Evolutionary conservation across 768 basidiomycete genomes (phyloP).

Genomic region (Trametes cingulata): DNA sequence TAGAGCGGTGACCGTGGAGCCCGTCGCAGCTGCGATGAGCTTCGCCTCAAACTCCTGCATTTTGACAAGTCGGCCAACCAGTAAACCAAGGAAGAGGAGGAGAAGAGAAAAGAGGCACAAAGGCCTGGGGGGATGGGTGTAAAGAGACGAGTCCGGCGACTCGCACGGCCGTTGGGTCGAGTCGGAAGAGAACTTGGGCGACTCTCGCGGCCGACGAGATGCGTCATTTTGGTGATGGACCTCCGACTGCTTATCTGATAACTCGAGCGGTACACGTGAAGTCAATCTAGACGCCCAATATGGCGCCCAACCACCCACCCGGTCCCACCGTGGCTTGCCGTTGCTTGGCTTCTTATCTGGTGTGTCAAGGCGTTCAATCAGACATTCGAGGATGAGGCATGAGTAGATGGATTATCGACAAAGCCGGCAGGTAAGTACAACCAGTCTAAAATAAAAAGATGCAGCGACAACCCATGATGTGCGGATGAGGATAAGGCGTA

Average conservation of each 20-base stretch:
- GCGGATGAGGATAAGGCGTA: conserved; percentile 16
- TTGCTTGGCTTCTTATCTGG: too few relatives aligned
- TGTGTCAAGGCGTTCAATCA: too few relatives aligned
- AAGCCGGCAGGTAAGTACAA: conserved; percentile 24
- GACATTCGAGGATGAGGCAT: neutral
- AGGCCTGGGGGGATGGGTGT: neutral
- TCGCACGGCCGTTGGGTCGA: conserved; percentile 11
- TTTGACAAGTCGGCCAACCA: neutral
- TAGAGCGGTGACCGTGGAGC: conserved; percentile 78
- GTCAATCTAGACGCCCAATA: too few relatives aligned
- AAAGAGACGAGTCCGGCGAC: neutral
- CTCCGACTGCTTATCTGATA: too few relatives aligned
- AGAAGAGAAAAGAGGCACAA: neutral
- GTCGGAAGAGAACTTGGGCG: conserved; percentile 12
- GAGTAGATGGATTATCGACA: conserved; percentile 18
- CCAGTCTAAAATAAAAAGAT: conserved; percentile 25
- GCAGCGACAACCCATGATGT: conserved; percentile 22
- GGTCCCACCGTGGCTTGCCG: too few relatives aligned
- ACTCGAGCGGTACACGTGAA: too few relatives aligned
- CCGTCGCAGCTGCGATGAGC: conserved; percentile 75
- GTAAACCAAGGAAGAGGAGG: neutral
- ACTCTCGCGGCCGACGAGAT: conserved; percentile 13
- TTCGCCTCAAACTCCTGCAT: conserved; percentile 83
- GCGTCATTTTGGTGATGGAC: conserved; percentile 8
- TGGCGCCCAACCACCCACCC: too few relatives aligned